Percentiles rank a stretch among this genome's conserved stretches.
phyloP scores from a whole-genome alignment of 2,329 filamentous ascomycete species.

The Ophiostoma sp. region DNA sequence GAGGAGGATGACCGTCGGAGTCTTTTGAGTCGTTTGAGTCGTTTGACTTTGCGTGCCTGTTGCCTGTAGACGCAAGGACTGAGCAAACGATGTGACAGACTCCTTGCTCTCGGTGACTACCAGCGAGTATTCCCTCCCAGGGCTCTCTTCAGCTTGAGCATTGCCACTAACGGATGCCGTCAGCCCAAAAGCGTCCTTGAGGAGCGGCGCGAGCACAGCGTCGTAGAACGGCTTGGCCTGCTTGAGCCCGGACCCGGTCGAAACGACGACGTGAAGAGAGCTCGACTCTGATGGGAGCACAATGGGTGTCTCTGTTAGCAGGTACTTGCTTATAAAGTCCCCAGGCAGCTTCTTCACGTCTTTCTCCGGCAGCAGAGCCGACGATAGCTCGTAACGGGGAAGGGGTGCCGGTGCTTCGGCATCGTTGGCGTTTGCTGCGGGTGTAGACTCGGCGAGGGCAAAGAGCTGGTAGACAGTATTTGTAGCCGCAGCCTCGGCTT shows the following conservation, averaged over 20 bases:
- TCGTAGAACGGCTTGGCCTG: constrained; percentile 53
- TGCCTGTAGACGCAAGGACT: constrained; percentile 28
- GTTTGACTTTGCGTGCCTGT: background rate
- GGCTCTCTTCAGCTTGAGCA: constrained; percentile 14
- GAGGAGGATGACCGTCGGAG: constrained; percentile 61
- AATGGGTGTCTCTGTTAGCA: background rate
- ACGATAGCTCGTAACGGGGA: background rate
- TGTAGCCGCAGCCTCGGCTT: background rate
- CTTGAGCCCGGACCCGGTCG: constrained; percentile 59
- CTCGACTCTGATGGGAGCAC: constrained; percentile 7
- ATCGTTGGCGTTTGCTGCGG: background rate
- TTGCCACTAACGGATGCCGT: constrained; percentile 21
- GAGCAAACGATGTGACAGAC: constrained; percentile 61
- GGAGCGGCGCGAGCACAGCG: constrained; percentile 50
- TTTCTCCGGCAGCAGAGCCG: background rate
- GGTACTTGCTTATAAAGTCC: background rate
- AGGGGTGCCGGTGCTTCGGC: background rate
- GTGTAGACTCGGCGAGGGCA: background rate
- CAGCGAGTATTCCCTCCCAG: constrained; percentile 41
- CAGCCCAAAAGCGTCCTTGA: constrained; percentile 44
- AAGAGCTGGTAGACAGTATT: background rate
- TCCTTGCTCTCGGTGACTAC: constrained; percentile 59
- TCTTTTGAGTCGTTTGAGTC: constrained; percentile 2
- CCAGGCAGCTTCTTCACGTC: background rate
- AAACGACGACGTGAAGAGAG: constrained; percentile 61